These are phyloP conservation scores for Arachnomyces sp. DNA, from an alignment of 2,329 filamentous ascomycete species.

Conservation along the genomic window DNA sequence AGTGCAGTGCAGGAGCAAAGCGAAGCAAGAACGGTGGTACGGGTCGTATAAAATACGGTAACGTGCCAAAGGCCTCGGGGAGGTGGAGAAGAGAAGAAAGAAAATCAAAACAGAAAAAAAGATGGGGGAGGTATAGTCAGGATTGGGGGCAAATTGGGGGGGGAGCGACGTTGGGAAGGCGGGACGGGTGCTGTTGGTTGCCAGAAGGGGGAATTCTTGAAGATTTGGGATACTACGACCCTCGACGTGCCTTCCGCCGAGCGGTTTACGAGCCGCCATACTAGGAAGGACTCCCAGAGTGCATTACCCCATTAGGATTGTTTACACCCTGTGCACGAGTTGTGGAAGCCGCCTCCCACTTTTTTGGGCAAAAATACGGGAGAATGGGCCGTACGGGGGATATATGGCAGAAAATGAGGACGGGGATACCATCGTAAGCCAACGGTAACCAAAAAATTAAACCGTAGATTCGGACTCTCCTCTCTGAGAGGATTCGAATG, in stretches of 20 bases:
- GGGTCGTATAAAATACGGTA: neutral
- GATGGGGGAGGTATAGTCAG: constrained; percentile 5
- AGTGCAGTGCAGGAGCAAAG: neutral
- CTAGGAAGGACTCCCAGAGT: constrained; percentile 1
- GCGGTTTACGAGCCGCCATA: neutral
- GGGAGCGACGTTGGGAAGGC: neutral
- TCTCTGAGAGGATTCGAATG: constrained; percentile 4
- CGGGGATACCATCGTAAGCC: constrained; percentile 4
- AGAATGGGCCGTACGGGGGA: neutral
- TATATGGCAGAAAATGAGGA: constrained; percentile 1
- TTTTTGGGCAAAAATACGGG: constrained; percentile 3
- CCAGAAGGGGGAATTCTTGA: constrained; percentile 9
- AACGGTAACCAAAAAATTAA: constrained; percentile 2
- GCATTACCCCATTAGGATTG: neutral
- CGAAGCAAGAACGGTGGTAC: neutral
- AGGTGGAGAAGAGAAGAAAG: constrained; percentile 7
- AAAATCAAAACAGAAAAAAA: constrained; percentile 6
- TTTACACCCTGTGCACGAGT: neutral
- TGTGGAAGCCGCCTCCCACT: constrained; percentile 9
- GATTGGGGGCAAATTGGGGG: neutral
- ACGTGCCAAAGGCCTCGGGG: neutral
- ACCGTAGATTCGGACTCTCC: neutral
- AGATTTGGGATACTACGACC: neutral
- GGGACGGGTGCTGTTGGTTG: neutral
- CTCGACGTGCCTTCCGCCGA: constrained; percentile 2